Evolutionary conservation across 2,329 filamentous ascomycete genomes (phyloP), one percentile per base, ranked within the genome.

Genomic region (Simplicillium aogashimaense): DNA sequence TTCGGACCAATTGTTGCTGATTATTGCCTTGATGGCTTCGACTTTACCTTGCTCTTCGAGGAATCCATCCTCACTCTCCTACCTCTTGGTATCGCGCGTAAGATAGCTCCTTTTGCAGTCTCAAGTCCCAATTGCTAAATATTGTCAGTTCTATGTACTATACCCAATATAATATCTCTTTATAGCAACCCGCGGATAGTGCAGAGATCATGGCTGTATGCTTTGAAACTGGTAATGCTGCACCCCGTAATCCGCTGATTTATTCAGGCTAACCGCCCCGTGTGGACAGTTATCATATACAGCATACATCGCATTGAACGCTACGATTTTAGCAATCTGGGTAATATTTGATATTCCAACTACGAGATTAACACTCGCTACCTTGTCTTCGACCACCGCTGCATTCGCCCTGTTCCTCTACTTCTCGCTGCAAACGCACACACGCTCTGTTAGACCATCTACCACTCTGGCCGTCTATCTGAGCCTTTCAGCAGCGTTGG

Each of bases 391-490:
- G 10, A 45, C 45, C 4, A 42, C 52, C 3, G 43, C 43, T 11
- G 47, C 41, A 16, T 48, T 39, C 17, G 25, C 38, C 3, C 33
- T 49, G 15, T 42, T 52, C 12, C 29, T 47, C 3, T 37, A 43
- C 7, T 32, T 57, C 9, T 62, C 58, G 0, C 60, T 53, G 37
- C 38, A 47, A 7, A 58, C 63, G 38, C 60, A 64, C 40, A 44
- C 41, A 7, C 49, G 52, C 3, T 51, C 56, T 7, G 46, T 59
- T 10, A 47, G 55, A 10, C 60, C 60, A 3, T 63, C 60, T 2
- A 47, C 56, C 1, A 37, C 61, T 3, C 43, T 64, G 13, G 49
- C 41, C 31, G 36, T 47, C 7, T 64, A 54, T 38, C 39, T 63
- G 12, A 50, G 59, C 31, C 36, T 52, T 6, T 57, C 58, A 2